Percentiles rank a stretch among this genome's conserved stretches.
Evolutionary conservation across 176 grass and related monocot species (phyloP).

Genomic region (Alopecurus myosuroides): DNA sequence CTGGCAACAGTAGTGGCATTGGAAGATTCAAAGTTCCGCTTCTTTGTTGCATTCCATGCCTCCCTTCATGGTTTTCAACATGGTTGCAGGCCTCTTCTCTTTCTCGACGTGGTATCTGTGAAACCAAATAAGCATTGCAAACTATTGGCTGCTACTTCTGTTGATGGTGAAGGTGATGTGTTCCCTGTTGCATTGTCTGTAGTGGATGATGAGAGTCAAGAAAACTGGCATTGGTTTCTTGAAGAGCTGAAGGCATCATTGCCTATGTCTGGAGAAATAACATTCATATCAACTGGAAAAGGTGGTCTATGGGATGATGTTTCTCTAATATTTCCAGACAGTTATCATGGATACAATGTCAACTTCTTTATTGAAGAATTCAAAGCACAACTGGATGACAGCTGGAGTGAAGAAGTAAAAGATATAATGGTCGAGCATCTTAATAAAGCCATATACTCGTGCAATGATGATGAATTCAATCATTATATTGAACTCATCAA

Average conservation of each 20-base stretch:
- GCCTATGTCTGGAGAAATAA: slow-evolving; percentile 34
- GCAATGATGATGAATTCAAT: slow-evolving; percentile 59
- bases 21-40: slow-evolving; percentile 52
- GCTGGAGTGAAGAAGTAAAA: slow-evolving; percentile 63
- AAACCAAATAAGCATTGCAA: slow-evolving; percentile 63
- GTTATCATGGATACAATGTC: slow-evolving; percentile 53
- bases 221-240: slow-evolving; percentile 80
- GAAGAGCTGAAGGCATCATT: slow-evolving; percentile 58
- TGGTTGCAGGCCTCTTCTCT: slow-evolving; percentile 68
- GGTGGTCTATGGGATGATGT: slow-evolving; percentile 51
- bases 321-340: slow-evolving; percentile 46
- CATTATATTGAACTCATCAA: slow-evolving; percentile 61
- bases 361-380: slow-evolving; percentile 69
- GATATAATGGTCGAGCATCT: slow-evolving; percentile 59
- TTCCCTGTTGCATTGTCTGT: slow-evolving; percentile 63
- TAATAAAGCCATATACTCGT: slow-evolving; percentile 46
- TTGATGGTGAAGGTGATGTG: slow-evolving; percentile 63
- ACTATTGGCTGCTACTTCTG: slow-evolving; percentile 58
- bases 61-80: slow-evolving; percentile 75
- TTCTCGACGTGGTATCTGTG: slow-evolving; percentile 58
- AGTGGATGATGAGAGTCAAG: slow-evolving; percentile 48
- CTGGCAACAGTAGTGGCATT: slow-evolving; percentile 46
- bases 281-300: slow-evolving; percentile 65
- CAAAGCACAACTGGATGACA: slow-evolving; percentile 48
- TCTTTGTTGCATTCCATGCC: slow-evolving; percentile 74